Conservation (phyloP, 1,284 basidiomycete species). For the Polyporus tsugae region DNA sequence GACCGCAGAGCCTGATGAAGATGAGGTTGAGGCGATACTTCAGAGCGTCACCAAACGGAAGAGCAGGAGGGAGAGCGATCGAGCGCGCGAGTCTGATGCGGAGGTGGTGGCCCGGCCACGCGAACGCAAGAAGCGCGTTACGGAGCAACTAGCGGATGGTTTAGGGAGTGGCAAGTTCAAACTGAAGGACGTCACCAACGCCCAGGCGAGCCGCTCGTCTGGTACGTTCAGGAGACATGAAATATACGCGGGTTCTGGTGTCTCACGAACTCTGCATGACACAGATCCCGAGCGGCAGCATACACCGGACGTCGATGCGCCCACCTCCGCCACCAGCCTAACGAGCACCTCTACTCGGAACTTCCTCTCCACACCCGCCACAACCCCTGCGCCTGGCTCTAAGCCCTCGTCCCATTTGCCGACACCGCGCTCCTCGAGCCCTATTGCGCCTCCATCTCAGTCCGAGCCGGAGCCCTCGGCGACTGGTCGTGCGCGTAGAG, state of each 20-base stretch:
- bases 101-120: conserved; percentile 37
- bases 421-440: conserved; percentile 59
- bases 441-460: conserved; percentile 47
- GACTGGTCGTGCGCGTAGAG: conserved; percentile 69
- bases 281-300: too few relatives aligned
- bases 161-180: conserved; percentile 52
- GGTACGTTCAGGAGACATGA: too few relatives aligned
- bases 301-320: too few relatives aligned
- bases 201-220: conserved; percentile 51
- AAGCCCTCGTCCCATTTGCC: conserved; percentile 46
- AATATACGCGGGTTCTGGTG: too few relatives aligned
- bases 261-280: too few relatives aligned
- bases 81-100: conserved; percentile 34
- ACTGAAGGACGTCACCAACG: conserved; percentile 74
- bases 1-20: conserved; percentile 41
- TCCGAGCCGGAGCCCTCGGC: conserved; percentile 46
- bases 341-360: too few relatives aligned
- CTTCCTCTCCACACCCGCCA: conserved; percentile 50
- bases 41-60: conserved; percentile 42
- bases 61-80: conserved; percentile 47
- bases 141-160: conserved; percentile 45
- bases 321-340: too few relatives aligned
- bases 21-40: conserved; percentile 42
- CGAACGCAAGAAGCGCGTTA: conserved; percentile 49
- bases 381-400: conserved; percentile 46